Conservation (phyloP, 441 rosid genomes). For the Populus hybrid region DNA sequence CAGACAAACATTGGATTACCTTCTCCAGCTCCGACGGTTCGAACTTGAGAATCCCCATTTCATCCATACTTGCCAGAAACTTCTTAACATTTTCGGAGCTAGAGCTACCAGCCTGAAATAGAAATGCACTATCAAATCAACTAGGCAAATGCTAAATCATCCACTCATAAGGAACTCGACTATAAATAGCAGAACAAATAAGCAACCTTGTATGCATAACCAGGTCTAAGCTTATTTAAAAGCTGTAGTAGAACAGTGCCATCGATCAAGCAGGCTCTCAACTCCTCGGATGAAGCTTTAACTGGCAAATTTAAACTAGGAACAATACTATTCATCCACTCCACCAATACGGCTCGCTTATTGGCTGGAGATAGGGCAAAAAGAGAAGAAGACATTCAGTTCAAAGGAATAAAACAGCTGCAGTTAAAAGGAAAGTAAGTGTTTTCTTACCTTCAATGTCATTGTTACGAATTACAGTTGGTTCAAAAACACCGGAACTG, state of each 20-base stretch:
- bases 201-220: conserved; percentile 34
- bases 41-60: conserved; percentile 45
- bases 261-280: conserved; percentile 44
- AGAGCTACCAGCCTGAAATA: conserved; percentile 33
- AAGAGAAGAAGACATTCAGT: not conserved
- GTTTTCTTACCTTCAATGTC: conserved; percentile 32
- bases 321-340: conserved; percentile 46
- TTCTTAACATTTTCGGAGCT: conserved; percentile 31
- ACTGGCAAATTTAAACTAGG: conserved; percentile 34
- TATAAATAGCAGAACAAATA: not conserved
- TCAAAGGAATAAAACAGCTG: not conserved
- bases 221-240: conserved; percentile 39
- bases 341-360: conserved; percentile 37
- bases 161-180: not conserved
- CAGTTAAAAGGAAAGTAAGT: not conserved
- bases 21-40: conserved; percentile 50
- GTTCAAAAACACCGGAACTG: conserved; percentile 24
- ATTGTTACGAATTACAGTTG: conserved; percentile 1
- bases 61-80: conserved; percentile 44
- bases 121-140: conserved; percentile 15
- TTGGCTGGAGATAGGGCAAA: conserved; percentile 29
- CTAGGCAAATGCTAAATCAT: not conserved
- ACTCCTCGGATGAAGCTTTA: conserved; percentile 48
- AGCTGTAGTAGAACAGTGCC: conserved; percentile 42
- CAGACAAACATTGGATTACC: conserved; percentile 31